Conservation (phyloP, 768 basidiomycete species). For the Chalciporus piperatus region DNA sequence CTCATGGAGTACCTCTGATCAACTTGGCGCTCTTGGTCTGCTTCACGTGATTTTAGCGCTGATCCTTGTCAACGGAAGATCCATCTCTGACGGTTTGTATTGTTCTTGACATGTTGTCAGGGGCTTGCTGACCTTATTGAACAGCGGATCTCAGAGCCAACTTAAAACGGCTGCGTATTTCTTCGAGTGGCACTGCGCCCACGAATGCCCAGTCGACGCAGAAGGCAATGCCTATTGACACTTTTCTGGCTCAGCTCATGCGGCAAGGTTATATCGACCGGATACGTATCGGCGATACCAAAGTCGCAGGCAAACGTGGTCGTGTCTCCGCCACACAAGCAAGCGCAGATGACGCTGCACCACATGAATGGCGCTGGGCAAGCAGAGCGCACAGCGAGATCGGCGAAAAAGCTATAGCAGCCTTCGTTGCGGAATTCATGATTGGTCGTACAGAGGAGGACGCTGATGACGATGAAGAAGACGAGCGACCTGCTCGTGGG, state of each 20-base stretch:
- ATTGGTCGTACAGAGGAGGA: conserved; percentile 16
- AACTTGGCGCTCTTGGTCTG: conserved; percentile 69
- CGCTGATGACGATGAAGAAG: conserved; percentile 32
- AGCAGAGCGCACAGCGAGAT: conserved; percentile 76
- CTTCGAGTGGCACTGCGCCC: conserved; percentile 45
- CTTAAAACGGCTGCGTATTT: conserved; percentile 67
- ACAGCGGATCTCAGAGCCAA: conserved; percentile 71
- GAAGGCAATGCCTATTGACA: conserved; percentile 55
- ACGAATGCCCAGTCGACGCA: conserved; percentile 51
- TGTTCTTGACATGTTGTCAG: neutral
- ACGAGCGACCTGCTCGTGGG: conserved; percentile 13
- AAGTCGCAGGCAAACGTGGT: conserved; percentile 49
- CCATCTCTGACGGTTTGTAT: conserved; percentile 64
- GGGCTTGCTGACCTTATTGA: neutral
- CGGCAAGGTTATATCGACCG: conserved; percentile 81
- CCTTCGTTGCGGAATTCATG: conserved; percentile 83
- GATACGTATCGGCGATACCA: conserved; percentile 48
- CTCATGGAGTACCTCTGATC: conserved; percentile 66
- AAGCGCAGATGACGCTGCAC: conserved; percentile 24
- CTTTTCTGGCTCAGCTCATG: conserved; percentile 59
- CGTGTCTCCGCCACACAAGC: conserved; percentile 46
- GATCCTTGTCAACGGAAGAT: conserved; percentile 77
- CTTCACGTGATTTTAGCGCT: conserved; percentile 80
- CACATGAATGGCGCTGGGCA: conserved; percentile 85
- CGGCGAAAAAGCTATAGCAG: conserved; percentile 70